A percentile compares a stretch with the other conserved stretches of the same genome.
phyloP scores from a whole-genome alignment of 2,329 filamentous ascomycete species.

The Myrmaecium sp. region DNA sequence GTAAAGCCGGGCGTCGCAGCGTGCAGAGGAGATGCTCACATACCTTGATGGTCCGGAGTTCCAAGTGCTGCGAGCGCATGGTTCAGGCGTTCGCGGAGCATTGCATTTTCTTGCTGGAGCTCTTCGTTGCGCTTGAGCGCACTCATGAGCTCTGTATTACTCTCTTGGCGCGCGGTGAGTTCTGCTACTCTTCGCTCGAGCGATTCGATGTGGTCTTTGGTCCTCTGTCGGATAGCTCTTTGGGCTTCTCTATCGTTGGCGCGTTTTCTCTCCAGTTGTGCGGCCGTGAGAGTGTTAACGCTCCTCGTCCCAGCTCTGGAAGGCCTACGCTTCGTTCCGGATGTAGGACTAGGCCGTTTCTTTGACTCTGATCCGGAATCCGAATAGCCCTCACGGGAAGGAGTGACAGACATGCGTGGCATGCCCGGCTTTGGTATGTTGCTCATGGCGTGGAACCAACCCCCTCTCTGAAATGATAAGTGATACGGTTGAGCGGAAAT shows the following conservation, averaged over 20 bases:
- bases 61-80: conserved; percentile 25
- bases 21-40: too few relatives aligned
- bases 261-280: conserved; percentile 41
- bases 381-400: conserved; percentile 21
- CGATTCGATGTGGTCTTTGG: conserved; percentile 40
- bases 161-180: conserved; percentile 30
- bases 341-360: conserved; percentile 15
- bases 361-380: conserved; percentile 20
- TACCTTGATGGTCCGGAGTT: too few relatives aligned
- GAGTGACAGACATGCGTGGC: conserved; percentile 18
- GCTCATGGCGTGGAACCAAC: conserved; percentile 21
- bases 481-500: too few relatives aligned
- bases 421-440: conserved; percentile 19
- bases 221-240: conserved; percentile 40
- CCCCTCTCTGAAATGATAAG: too few relatives aligned
- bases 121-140: conserved; percentile 36
- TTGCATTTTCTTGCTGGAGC: conserved; percentile 37
- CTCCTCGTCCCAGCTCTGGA: conserved; percentile 40
- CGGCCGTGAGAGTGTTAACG: conserved; percentile 38
- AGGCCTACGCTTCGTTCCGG: conserved; percentile 28
- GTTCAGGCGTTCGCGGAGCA: conserved; percentile 32
- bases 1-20: too few relatives aligned
- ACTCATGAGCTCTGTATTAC: conserved; percentile 28
- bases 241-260: conserved; percentile 45
- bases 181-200: conserved; percentile 39